A percentile compares a stretch with the other conserved stretches of the same genome.
phyloP scores from a whole-genome alignment of 2,329 filamentous ascomycete species.

The Aspergillus latus region DNA sequence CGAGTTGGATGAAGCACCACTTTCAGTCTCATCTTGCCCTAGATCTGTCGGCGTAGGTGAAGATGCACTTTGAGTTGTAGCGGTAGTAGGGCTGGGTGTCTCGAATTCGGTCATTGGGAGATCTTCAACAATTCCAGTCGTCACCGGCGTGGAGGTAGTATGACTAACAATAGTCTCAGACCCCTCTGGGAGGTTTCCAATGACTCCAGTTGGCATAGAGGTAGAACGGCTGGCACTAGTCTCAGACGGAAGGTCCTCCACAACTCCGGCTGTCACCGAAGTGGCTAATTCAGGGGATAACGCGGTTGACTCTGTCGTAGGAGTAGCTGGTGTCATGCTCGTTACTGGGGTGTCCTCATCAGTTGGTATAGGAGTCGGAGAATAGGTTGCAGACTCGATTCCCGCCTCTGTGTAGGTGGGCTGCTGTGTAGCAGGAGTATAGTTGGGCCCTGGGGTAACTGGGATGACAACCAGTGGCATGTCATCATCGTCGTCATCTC shows the following conservation, averaged over 20 bases:
- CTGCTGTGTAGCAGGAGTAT: neutral
- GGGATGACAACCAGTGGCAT: slow-evolving; percentile 5
- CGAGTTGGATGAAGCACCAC: neutral
- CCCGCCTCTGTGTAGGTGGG: neutral
- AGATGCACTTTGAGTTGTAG: neutral
- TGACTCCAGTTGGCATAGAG: neutral
- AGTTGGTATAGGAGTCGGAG: neutral
- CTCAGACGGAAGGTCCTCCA: slow-evolving; percentile 2
- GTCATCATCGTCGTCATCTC: slow-evolving; percentile 1
- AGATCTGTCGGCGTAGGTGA: neutral
- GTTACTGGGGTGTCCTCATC: neutral
- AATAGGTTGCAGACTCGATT: neutral
- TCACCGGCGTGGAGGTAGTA: neutral
- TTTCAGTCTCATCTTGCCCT: neutral
- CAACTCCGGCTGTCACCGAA: neutral
- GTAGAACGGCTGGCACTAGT: neutral
- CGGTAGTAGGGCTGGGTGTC: neutral
- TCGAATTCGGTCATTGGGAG: neutral
- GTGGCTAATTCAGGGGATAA: neutral
- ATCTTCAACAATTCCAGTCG: slow-evolving; percentile 5
- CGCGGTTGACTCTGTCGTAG: neutral
- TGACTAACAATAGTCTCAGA: neutral
- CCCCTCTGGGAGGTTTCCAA: slow-evolving; percentile 1
- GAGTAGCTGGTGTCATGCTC: neutral
- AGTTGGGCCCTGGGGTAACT: neutral